A percentile compares a stretch with the other conserved stretches of the same genome.
Evolutionary conservation across 2,329 filamentous ascomycete genomes (phyloP).

Genomic region (Nemania diffusa): DNA sequence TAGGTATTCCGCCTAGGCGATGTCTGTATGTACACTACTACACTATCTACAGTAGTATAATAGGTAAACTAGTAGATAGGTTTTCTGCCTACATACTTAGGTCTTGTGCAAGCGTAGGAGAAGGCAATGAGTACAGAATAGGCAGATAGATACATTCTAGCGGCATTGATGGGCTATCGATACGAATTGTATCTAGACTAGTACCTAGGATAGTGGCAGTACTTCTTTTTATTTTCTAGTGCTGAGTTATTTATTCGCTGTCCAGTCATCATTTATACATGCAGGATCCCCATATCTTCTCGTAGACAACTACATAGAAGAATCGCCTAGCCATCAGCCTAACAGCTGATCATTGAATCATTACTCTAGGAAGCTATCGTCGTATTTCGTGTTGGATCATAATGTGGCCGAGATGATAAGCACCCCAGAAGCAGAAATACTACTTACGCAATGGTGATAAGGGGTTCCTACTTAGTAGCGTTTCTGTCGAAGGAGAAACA

Average conservation of each 20-base stretch:
- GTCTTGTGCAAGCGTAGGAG: no score
- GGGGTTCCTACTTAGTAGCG: neutral
- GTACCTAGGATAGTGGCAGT: neutral
- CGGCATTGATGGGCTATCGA: neutral
- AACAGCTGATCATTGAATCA: neutral
- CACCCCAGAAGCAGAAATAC: neutral
- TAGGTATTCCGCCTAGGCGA: neutral
- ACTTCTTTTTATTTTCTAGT: neutral
- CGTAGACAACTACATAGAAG: no score
- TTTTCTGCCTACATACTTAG: no score
- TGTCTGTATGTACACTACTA: no score
- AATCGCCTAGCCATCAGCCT: neutral
- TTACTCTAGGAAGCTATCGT: no score
- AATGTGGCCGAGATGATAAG: neutral
- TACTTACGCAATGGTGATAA: neutral
- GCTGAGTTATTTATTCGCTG: neutral
- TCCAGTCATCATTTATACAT: no score
- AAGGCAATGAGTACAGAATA: no score
- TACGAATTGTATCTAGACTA: neutral
- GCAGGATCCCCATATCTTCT: no score
- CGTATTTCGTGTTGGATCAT: constrained; percentile 19
- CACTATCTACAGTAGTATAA: no score
- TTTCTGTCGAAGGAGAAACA: neutral
- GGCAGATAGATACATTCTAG: no score
- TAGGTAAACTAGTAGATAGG: no score